Evolutionary conservation across 1,284 basidiomycete species (phyloP).

Genomic region (Blastosporella zonata): DNA sequence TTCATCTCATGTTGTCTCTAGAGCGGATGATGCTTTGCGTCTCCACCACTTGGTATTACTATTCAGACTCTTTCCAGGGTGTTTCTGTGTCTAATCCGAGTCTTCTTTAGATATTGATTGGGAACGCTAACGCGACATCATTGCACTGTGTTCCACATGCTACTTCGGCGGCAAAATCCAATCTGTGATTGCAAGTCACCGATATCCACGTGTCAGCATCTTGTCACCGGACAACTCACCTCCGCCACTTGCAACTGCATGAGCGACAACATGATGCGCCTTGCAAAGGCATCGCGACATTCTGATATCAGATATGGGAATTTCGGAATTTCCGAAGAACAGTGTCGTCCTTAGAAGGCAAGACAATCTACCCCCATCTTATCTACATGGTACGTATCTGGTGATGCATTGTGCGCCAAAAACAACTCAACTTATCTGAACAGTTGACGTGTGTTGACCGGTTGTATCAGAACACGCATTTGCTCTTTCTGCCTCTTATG

Average conservation of each 20-base stretch:
- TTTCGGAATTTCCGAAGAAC: slow-evolving; percentile 1
- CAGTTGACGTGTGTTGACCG: background rate
- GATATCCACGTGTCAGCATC: slow-evolving; percentile 6
- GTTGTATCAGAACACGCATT: slow-evolving; percentile 6
- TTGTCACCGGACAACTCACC: slow-evolving; percentile 6
- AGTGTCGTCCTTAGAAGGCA: background rate
- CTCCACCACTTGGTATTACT: background rate
- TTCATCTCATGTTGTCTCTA: background rate
- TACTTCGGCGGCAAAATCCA: slow-evolving; percentile 14
- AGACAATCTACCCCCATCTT: background rate
- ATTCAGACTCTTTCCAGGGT: background rate
- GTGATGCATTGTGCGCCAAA: slow-evolving; percentile 5
- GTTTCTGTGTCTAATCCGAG: background rate
- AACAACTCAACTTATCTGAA: slow-evolving; percentile 2
- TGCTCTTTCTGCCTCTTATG: slow-evolving; percentile 14
- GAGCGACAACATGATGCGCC: slow-evolving; percentile 1
- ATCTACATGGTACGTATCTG: slow-evolving; percentile 1
- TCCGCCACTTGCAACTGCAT: background rate
- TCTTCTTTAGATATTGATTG: slow-evolving; percentile 1
- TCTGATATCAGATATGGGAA: slow-evolving; percentile 3
- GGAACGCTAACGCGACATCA: background rate
- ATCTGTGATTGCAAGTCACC: slow-evolving; percentile 1
- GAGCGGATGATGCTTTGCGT: background rate
- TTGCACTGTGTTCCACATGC: slow-evolving; percentile 1
- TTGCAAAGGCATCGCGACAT: background rate